Base-by-base conservation (phyloP, 768 basidiomycete species). In the Auriscalpium vulgare region DNA sequence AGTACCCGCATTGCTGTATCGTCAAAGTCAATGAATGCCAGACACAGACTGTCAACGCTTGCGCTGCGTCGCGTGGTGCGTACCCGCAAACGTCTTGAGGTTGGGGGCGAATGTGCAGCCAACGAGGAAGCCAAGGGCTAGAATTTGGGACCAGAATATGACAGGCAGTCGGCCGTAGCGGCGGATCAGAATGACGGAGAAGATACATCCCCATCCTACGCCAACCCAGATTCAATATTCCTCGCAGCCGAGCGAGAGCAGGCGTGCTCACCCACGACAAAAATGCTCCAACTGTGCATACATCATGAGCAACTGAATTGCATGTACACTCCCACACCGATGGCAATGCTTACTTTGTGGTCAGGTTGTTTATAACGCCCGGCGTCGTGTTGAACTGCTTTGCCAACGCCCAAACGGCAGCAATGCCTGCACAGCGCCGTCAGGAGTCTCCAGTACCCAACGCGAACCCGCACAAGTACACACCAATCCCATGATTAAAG, bases 401-500 rank as follows among this genome's bases (percentile, higher is more conserved):
- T 0, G 84, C 83, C 21, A 87, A 72, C 0, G 78, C 75, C 56
- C 87, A 88, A 29, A 87, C 77, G 4, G 74, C 66, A 2, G 83
- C 82, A 56, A 86, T 85, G 52, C 82, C 81, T 82, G 53, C 23
- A 29, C 23, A 29, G 23, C 23, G 23, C 16, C 29, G 37, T 23
- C 16, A n/a, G n/a, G n/a, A 46, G 8, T 29, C 23, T 29, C 23
- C 23, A 29, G 23, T 29, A 29, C 23, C 23, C 23, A 29, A 29
- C 23, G 23, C 23, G 3, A 29, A 29, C 4, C 47, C 37, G 50
- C 35, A n/a, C 29, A 8, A 38, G 21, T 36, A 61, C 68, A 38
- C 35, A 80, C 85, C 84, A 51, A 84, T 81, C 1, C 78, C 82
- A 10, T 82, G 84, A 61, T 81, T 77, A 56, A 87, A 87, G 57